These are phyloP conservation scores for Fusarium falciforme DNA, from an alignment of 2,329 filamentous ascomycete genomes.

Conservation along the genomic window DNA sequence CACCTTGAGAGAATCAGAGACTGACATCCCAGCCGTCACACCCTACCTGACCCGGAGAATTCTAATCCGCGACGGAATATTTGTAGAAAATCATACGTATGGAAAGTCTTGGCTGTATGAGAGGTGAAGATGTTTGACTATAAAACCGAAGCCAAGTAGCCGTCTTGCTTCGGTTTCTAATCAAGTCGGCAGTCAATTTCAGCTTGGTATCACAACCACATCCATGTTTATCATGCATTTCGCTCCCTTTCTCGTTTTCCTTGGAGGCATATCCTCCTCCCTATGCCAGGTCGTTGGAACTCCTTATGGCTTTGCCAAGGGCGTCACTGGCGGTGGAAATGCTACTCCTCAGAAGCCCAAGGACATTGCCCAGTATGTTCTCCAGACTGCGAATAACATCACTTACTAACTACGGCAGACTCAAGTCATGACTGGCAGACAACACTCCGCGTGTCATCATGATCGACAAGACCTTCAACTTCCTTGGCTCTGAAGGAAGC, in stretches of 20 bases:
- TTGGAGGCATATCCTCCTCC: neutral
- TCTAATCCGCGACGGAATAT: neutral
- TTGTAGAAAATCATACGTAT: neutral
- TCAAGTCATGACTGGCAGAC: neutral
- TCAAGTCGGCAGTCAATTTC: neutral
- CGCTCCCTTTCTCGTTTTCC: neutral
- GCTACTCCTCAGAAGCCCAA: neutral
- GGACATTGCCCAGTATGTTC: neutral
- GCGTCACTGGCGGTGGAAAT: neutral
- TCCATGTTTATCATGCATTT: neutral
- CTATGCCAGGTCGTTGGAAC: neutral
- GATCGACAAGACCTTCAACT: constrained; percentile 46
- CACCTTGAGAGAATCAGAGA: neutral
- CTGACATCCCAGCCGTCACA: neutral
- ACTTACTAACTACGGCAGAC: neutral
- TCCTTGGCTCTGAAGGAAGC: constrained; percentile 35
- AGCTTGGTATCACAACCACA: neutral
- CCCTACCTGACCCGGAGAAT: neutral
- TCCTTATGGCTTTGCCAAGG: neutral
- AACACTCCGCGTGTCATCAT: constrained; percentile 48
- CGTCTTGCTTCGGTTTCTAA: neutral
- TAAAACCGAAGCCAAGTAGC: neutral
- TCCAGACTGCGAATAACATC: neutral
- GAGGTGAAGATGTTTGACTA: neutral
- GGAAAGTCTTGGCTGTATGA: neutral